Percentiles rank a stretch among this genome's conserved stretches.
These are phyloP conservation scores for Lavandula angustifolia DNA, from an alignment of 257 asterid genomes.

Conservation along the genomic window DNA sequence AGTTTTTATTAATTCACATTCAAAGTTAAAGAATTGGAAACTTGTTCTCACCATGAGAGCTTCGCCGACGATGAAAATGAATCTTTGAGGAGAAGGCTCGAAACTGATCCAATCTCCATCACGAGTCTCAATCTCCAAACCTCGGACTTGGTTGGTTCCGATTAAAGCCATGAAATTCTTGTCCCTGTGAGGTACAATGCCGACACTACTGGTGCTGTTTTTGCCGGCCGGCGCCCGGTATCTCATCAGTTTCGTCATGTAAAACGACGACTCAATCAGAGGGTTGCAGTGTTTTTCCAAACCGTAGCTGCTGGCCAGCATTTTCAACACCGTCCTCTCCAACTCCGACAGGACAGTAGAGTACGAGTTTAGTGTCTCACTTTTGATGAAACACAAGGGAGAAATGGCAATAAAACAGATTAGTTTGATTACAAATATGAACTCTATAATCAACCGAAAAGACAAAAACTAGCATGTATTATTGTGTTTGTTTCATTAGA, in stretches of 20 bases:
- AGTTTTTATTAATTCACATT: too few species aligned
- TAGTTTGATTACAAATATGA: too few species aligned
- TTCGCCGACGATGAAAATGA: conserved; percentile 49
- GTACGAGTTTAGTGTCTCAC: too few species aligned
- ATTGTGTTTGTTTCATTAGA: too few species aligned
- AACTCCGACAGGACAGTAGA: too few species aligned
- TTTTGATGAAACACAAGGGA: too few species aligned
- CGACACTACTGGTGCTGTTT: conserved; percentile 20
- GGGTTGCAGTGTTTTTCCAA: neutral
- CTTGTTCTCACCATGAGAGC: conserved; percentile 58
- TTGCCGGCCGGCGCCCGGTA: conserved; percentile 31
- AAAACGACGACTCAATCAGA: neutral
- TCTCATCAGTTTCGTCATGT: neutral
- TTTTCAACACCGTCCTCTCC: too few species aligned
- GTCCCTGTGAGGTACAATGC: conserved; percentile 49
- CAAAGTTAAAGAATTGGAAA: too few species aligned
- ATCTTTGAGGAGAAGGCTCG: conserved; percentile 36
- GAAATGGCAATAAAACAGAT: too few species aligned
- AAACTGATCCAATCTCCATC: conserved; percentile 46
- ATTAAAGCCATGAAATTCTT: conserved; percentile 44
- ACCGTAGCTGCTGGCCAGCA: too few species aligned
- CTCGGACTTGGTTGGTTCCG: conserved; percentile 41
- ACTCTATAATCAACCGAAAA: too few species aligned
- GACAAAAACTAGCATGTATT: too few species aligned
- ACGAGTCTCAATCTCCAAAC: conserved; percentile 48